Base-by-base conservation (phyloP, 2,329 filamentous ascomycete species). In the Nothopassalora personata region DNA sequence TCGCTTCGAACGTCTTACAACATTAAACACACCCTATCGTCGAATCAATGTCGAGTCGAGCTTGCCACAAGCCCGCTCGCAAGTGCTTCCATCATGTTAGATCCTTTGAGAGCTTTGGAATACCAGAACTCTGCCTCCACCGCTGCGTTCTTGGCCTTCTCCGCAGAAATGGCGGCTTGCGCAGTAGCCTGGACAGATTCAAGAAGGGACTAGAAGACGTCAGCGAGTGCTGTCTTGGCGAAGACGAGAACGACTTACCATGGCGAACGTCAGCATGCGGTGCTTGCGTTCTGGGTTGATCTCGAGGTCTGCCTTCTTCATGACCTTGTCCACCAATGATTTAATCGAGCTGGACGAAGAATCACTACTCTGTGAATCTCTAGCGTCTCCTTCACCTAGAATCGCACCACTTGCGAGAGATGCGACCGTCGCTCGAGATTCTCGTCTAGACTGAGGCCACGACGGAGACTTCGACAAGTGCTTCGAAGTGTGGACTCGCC, bases 261-360 rank as follows among this genome's bases (percentile, higher is more conserved):
- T 63, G 11, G 67, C 68, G 31, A 70, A 66, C 2, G 46, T 60
- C 7, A 69, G 59, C 43, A 70, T 54, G 7, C 64, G 58, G 52
- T 45, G 54, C 31, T 66, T 68, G 39, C 57, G 64, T 27, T 30
- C 59, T 18, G 58, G 46, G 31, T 69, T 59, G 28, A 27, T 13
- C 36, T 67, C 64, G 6, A 48, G 39, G 15, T 56, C 34, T 23
- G 47, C 55, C 28, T 51, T 51, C 23, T 10, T 51, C 30, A 34
- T 18, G 3, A 51, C 27, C 30, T 51, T 51, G 27, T 51, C 27
- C 49, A 51, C 30, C 27, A 51, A 34, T 34, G 49, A 51, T 5
- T 31, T 31, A 11, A 51, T 30, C n/a, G 49, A 51, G 30, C 30
- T 51, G 27, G 27, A 28, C 5, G 27, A 28, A 9, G 19, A 11